Conservation (phyloP, 2,329 filamentous ascomycete species). For the Huntiella abstrusa region DNA sequence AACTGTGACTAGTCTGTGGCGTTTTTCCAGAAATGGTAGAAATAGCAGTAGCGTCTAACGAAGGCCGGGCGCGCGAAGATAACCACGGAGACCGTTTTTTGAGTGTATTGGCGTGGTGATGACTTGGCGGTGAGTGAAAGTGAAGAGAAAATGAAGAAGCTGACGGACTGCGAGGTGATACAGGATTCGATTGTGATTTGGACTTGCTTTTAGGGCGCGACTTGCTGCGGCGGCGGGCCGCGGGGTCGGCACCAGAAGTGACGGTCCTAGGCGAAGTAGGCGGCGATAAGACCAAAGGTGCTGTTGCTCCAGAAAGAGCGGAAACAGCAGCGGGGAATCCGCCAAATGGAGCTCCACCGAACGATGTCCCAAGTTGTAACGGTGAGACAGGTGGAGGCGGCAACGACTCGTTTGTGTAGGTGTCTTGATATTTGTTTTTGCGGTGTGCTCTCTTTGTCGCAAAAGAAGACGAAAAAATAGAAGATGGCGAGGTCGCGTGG, state of each 20-base stretch:
- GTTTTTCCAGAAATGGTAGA: too few relatives aligned
- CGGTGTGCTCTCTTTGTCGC: neutral
- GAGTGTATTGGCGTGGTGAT: conserved; percentile 1
- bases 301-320: neutral
- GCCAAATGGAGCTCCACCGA: neutral
- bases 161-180: neutral
- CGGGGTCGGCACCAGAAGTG: neutral
- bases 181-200: conserved; percentile 2
- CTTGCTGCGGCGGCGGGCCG: neutral
- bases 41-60: neutral
- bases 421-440: neutral
- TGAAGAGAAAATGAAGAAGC: neutral
- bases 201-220: neutral
- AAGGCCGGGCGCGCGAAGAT: neutral
- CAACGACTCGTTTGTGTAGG: neutral
- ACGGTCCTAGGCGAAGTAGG: conserved; percentile 1
- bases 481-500: neutral
- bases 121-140: neutral
- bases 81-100: conserved; percentile 6
- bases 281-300: conserved; percentile 1
- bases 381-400: neutral
- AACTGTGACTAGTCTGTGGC: too few relatives aligned
- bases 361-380: neutral
- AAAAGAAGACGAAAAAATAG: neutral
- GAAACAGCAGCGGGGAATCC: neutral